Percentiles rank a stretch among this genome's conserved stretches.
Conservation (phyloP, 2,329 filamentous ascomycete species). For the Alternaria sp. region DNA sequence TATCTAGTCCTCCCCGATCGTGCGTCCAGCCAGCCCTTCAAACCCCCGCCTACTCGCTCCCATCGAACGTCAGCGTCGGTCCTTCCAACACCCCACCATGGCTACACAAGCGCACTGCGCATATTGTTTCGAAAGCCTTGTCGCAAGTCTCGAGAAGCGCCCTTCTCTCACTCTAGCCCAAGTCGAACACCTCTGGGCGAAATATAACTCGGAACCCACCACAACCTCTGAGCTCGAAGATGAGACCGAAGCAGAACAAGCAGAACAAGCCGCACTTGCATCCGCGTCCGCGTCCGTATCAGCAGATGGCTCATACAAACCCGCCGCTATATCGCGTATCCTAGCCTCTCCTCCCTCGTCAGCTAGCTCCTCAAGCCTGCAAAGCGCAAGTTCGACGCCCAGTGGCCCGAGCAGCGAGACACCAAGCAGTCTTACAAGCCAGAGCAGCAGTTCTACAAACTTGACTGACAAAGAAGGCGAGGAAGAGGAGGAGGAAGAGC, state of each 20-base stretch:
- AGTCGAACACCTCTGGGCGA: constrained; percentile 74
- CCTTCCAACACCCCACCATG: constrained; percentile 63
- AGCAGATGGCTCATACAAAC: constrained; percentile 43
- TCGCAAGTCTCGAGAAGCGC: constrained; percentile 76
- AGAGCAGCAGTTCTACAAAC: constrained; percentile 36
- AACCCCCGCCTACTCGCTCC: background rate
- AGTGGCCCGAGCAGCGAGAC: constrained; percentile 51
- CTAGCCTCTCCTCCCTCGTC: constrained; percentile 55
- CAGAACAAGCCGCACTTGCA: constrained; percentile 11
- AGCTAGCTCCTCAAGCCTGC: constrained; percentile 55
- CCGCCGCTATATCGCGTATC: constrained; percentile 57
- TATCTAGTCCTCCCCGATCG: constrained; percentile 3
- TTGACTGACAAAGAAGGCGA: constrained; percentile 48
- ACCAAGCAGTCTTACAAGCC: constrained; percentile 56
- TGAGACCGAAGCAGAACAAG: constrained; percentile 6
- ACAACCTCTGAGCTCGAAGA: constrained; percentile 22
- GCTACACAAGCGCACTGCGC: constrained; percentile 86
- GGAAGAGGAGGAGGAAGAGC: constrained; percentile 45
- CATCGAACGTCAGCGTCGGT: background rate
- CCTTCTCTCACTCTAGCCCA: constrained; percentile 72
- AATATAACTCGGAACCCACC: constrained; percentile 55
- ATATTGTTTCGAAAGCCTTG: constrained; percentile 89
- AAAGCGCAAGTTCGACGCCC: constrained; percentile 59
- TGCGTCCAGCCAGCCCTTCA: background rate
- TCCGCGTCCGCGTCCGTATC: constrained; percentile 7